A percentile compares a stretch with the other conserved stretches of the same genome.
Evolutionary conservation across 2,329 filamentous ascomycete genomes (phyloP).

Genomic region (Endothia cerciana): DNA sequence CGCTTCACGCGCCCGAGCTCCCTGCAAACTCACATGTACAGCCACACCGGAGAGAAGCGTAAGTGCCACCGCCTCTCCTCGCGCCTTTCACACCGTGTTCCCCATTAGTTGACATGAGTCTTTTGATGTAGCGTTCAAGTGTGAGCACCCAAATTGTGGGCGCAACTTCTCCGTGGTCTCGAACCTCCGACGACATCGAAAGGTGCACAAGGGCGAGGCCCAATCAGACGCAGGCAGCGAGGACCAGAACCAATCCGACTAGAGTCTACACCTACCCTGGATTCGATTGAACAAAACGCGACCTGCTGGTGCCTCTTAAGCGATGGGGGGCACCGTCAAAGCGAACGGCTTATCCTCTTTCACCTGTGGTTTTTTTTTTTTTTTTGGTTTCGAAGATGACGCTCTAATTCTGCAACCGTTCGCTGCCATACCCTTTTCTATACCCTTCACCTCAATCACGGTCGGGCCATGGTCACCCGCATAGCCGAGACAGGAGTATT

Average conservation of each 20-base stretch:
- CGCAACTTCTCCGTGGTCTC: conserved; percentile 97
- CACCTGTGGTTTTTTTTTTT: conserved; percentile 7
- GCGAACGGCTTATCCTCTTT: background rate
- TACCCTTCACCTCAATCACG: conserved; percentile 6
- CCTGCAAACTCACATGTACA: conserved; percentile 97
- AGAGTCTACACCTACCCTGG: conserved; percentile 27
- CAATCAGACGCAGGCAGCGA: conserved; percentile 67
- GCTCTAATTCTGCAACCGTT: conserved; percentile 34
- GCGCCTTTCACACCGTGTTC: background rate
- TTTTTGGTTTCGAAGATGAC: conserved; percentile 23
- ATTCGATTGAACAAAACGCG: background rate
- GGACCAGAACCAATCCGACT: conserved; percentile 62
- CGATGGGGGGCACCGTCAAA: background rate
- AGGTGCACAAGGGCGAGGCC: conserved; percentile 81
- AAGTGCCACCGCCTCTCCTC: conserved; percentile 49
- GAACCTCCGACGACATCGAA: conserved; percentile 90
- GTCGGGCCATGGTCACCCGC: conserved; percentile 14
- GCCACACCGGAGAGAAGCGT: conserved; percentile 98
- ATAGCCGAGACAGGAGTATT: conserved; percentile 26
- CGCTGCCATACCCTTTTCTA: conserved; percentile 29
- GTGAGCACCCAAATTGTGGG: conserved; percentile 92
- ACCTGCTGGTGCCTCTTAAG: background rate
- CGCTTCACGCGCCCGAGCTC: conserved; percentile 94
- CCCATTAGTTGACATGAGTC: conserved; percentile 25
- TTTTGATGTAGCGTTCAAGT: conserved; percentile 75